Evolutionary conservation across 495 filamentous ascomycete species (phyloP).

Genomic region (Talaromyces trachyspermus): DNA sequence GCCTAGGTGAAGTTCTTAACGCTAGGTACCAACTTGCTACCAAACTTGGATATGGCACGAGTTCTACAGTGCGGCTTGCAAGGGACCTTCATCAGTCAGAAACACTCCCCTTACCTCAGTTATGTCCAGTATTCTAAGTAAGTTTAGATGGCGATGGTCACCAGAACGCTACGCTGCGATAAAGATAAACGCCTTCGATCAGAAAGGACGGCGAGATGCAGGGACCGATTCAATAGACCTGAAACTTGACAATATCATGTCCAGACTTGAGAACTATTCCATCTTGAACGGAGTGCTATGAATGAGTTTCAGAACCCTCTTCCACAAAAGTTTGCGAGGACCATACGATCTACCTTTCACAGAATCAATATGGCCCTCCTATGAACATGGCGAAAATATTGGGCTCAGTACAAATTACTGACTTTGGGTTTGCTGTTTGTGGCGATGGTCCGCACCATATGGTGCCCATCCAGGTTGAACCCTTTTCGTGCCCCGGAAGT

Average conservation of each 20-base stretch:
- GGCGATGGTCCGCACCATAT: constrained; percentile 18
- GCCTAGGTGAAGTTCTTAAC: constrained; percentile 27
- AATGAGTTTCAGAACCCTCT: constrained; percentile 17
- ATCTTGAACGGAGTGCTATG: constrained; percentile 13
- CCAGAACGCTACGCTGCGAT: constrained; percentile 26
- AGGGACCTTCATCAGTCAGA: constrained; percentile 23
- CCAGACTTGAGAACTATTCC: constrained; percentile 14
- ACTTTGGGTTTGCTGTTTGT: constrained; percentile 18
- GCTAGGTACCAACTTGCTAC: constrained; percentile 28
- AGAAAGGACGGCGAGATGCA: constrained; percentile 11
- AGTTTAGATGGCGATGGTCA: constrained; percentile 21
- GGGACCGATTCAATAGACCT: constrained; percentile 14
- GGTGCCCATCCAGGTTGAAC: constrained; percentile 29
- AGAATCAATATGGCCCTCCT: constrained; percentile 12
- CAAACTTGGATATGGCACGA: constrained; percentile 32
- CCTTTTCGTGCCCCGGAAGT: constrained; percentile 36
- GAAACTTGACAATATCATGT: constrained; percentile 16
- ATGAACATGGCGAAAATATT: constrained; percentile 6
- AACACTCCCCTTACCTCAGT: not conserved
- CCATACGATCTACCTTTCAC: constrained; percentile 14
- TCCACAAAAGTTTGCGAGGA: constrained; percentile 15
- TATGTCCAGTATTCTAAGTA: constrained; percentile 5
- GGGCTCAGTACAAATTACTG: constrained; percentile 12
- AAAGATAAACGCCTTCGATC: constrained; percentile 22
- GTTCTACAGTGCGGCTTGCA: constrained; percentile 34